Base-by-base conservation (phyloP, 1,284 basidiomycete genomes). In the Ceratobasidium sp. region DNA sequence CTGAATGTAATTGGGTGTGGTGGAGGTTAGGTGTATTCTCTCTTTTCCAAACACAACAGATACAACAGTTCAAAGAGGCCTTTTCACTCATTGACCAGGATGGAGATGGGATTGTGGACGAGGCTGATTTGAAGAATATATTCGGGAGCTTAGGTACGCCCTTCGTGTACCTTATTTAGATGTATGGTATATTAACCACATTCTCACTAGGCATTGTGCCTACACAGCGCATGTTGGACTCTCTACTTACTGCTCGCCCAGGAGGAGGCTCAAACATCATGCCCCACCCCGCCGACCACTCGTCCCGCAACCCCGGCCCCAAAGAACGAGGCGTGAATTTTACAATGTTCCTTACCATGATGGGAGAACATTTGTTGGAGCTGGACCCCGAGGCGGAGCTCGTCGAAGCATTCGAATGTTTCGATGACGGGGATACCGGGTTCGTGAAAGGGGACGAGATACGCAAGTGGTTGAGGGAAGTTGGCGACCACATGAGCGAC, bases 331-430 rank as follows among this genome's bases (percentile, higher is more conserved):
- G 91, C 29, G 89, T 96, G 84, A 96, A 96, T 83, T 96, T 97
- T 81, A 94, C 95, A 45, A 96, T 96, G 90, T 97, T 97, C 84
- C 86, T 97, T 69, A 95, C 95, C 62, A 94, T 96, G 92, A 97
- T 97, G 94, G 93, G 93, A 80, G 94, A 96, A 81, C 91, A 94
- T 75, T 85, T 98, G 75, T 91, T 94, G 80, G 90, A 95, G 80
- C 93, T 98, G 79, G 96, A 97, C 81, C 88, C 91, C n/a, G 96
- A 97, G 82, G 86, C 88, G 0, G 95, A 97, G 81, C 86, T 97
- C 69, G 80, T 92, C 29, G 94, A 95, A 78, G 95, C 95, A 8
- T 97, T 97, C 81, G 93, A 91, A 80, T 94, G 91, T 78, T 98
- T 97, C 81, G 96, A 98, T 82, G 95, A 97, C 82, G 87, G 88